Percentiles rank a stretch among this genome's conserved stretches.
Conservation (phyloP, 116 monocot genomes). For the Papilionanthe hybrid region DNA sequence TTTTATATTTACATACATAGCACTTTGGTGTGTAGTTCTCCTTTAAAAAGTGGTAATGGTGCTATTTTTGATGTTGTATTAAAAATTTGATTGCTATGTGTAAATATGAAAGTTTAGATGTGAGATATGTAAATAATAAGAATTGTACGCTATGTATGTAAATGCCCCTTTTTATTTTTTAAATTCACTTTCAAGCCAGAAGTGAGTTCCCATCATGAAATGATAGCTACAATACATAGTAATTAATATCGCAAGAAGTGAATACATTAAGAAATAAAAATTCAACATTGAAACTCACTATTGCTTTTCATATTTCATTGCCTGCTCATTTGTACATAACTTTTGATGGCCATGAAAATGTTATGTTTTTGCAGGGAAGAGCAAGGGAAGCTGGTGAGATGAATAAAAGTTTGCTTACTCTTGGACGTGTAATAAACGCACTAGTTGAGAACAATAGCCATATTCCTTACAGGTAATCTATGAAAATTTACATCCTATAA, state of each 20-base stretch:
- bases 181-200: background rate
- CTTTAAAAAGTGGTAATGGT: no score
- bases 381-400: constrained; percentile 86
- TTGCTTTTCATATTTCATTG: background rate
- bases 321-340: background rate
- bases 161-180: background rate
- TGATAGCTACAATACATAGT: background rate
- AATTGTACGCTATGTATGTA: no score
- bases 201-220: background rate
- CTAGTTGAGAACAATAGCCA: constrained; percentile 70
- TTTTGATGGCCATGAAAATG: background rate
- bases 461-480: constrained; percentile 67
- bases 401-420: constrained; percentile 84
- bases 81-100: no score
- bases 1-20: no score
- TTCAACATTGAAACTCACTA: background rate
- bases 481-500: background rate
- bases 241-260: background rate
- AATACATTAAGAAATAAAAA: background rate
- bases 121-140: no score
- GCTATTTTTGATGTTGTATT: no score
- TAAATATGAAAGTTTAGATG: no score
- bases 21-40: no score
- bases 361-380: constrained; percentile 36
- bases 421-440: constrained; percentile 88